These are phyloP conservation scores for Nannizzia gypsea DNA, from an alignment of 2,329 filamentous ascomycete species.

Conservation along the genomic window DNA sequence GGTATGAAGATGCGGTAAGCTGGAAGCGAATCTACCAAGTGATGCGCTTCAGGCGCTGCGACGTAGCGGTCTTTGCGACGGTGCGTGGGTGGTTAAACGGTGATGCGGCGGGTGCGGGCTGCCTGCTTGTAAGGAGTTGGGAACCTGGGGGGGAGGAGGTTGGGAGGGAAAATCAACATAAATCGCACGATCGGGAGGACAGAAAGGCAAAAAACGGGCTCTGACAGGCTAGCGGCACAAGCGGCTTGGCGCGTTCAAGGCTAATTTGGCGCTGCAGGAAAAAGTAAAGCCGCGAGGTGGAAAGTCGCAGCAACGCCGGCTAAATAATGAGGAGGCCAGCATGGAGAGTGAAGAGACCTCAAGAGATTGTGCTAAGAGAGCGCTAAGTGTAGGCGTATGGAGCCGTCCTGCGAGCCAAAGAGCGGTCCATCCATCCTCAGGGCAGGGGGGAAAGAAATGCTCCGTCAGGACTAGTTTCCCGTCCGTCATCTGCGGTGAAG, in stretches of 20 bases:
- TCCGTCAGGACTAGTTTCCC: not conserved
- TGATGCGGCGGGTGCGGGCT: not conserved
- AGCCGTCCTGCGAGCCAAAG: not conserved
- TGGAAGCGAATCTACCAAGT: conserved; percentile 3
- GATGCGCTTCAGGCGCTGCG: conserved; percentile 4
- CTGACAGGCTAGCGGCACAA: conserved; percentile 4
- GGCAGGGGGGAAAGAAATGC: not conserved
- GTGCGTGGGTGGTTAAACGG: not conserved
- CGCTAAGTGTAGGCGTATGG: not conserved
- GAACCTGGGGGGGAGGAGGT: conserved; percentile 1
- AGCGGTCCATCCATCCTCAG: not conserved
- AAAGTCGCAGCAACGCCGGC: not conserved
- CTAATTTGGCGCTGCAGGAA: not conserved
- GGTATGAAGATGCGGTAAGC: conserved; percentile 1
- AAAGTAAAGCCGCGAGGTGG: not conserved
- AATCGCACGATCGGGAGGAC: conserved; percentile 3
- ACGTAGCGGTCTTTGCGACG: conserved; percentile 3
- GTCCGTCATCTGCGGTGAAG: not conserved
- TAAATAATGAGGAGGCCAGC: not conserved
- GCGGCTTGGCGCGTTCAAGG: not conserved
- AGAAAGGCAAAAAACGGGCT: conserved; percentile 2
- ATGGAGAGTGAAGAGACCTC: too few relatives aligned
- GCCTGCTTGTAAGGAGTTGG: not conserved
- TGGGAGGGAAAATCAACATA: conserved; percentile 3
- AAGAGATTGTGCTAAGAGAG: too few relatives aligned